Evolutionary conservation across 163 green algal species (phyloP).

Genomic region (Scenedesmus sp.): DNA sequence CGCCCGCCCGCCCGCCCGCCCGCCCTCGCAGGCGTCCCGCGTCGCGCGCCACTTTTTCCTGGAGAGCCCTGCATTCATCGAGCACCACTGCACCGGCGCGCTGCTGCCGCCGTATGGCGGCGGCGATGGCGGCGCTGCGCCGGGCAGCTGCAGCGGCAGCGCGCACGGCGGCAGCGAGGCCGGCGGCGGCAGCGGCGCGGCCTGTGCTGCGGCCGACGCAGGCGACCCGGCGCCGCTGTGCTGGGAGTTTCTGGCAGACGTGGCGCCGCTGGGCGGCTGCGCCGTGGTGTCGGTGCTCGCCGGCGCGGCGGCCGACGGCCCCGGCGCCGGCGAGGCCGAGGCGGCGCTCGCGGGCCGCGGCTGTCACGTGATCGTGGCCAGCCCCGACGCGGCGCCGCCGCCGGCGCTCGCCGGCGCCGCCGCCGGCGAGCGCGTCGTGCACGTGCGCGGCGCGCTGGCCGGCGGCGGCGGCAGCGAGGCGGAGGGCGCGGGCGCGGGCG

Average conservation of each 20-base stretch:
- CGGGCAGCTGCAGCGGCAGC: neutral
- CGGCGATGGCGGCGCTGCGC: neutral
- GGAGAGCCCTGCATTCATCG: neutral
- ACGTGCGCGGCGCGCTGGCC: no score
- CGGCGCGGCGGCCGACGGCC: neutral
- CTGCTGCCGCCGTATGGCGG: no score
- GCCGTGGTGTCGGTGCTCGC: slow-evolving; percentile 3
- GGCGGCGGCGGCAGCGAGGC: no score
- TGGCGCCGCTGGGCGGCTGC: neutral
- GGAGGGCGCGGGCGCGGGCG: no score
- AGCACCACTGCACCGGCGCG: slow-evolving; percentile 16
- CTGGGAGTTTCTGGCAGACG: slow-evolving; percentile 23
- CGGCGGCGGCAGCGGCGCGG: neutral
- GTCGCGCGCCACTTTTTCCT: slow-evolving; percentile 1
- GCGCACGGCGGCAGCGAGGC: neutral
- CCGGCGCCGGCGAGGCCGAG: neutral
- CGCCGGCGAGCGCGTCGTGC: no score
- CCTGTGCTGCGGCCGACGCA: no score
- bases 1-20: no score
- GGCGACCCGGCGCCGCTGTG: neutral
- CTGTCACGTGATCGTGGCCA: neutral
- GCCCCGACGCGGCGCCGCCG: neutral
- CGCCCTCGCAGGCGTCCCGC: slow-evolving; percentile 16
- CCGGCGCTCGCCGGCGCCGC: no score
- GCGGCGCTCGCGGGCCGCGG: slow-evolving; percentile 1